Conservation (phyloP, 495 filamentous ascomycete genomes). For the Pyrenula aspistea region DNA sequence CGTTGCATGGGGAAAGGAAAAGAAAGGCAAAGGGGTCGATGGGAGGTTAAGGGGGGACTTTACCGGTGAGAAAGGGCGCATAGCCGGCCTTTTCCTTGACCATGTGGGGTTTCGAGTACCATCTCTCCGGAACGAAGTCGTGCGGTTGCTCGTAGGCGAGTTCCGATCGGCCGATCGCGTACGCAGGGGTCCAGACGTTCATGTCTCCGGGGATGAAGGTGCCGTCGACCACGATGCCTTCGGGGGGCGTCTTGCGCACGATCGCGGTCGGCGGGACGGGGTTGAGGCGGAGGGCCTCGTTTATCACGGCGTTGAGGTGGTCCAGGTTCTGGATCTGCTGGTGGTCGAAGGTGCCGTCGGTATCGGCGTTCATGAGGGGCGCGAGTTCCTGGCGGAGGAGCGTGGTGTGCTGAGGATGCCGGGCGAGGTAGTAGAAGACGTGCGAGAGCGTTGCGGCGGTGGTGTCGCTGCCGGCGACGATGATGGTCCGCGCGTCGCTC, state of each 20-base stretch:
- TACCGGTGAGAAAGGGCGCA: constrained; percentile 19
- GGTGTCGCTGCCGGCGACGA: constrained; percentile 31
- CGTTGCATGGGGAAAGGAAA: too few relatives aligned
- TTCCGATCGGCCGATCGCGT: constrained; percentile 3
- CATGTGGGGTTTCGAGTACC: constrained; percentile 22
- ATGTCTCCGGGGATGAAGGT: constrained; percentile 28
- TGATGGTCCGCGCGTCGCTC: too few relatives aligned
- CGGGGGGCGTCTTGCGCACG: constrained; percentile 25
- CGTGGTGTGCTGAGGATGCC: constrained; percentile 16
- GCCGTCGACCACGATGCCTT: constrained; percentile 32
- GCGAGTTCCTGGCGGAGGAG: constrained; percentile 3
- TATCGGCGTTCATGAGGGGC: neutral
- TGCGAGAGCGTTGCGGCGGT: constrained; percentile 22
- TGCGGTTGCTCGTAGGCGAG: constrained; percentile 18
- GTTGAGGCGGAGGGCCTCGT: constrained; percentile 37
- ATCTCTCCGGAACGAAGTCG: constrained; percentile 32
- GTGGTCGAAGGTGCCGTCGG: neutral
- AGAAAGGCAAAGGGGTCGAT: too few relatives aligned
- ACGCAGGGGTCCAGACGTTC: constrained; percentile 14
- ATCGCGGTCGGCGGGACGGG: constrained; percentile 26
- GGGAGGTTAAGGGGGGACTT: neutral
- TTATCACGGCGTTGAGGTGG: constrained; percentile 34
- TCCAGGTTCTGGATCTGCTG: neutral
- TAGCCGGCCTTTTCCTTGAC: constrained; percentile 19
- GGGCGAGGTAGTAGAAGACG: constrained; percentile 28